These are phyloP conservation scores for Larix kaempferi DNA, from an alignment of 75 land plant genomes.

Conservation along the genomic window DNA sequence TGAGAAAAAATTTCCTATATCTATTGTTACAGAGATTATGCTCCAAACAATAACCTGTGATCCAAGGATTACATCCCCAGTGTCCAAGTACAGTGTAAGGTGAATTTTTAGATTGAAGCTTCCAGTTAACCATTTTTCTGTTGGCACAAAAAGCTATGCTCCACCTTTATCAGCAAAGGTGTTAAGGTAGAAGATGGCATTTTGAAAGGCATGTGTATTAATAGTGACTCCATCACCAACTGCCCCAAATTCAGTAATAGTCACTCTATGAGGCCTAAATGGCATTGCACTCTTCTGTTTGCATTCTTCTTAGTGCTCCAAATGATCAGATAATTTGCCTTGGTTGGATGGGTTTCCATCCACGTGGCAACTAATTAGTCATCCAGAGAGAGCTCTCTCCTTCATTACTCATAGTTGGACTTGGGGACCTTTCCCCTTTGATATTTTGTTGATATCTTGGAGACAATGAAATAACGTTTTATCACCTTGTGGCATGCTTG, in stretches of 20 bases:
- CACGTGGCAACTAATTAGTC: too few relatives aligned
- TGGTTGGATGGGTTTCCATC: too few relatives aligned
- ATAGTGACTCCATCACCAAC: conserved; percentile 85
- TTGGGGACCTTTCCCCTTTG: too few relatives aligned
- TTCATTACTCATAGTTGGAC: too few relatives aligned
- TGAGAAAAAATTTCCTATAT: too few relatives aligned
- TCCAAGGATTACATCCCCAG: conserved; percentile 70
- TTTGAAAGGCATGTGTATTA: conserved; percentile 86
- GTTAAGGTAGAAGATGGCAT: conserved; percentile 80
- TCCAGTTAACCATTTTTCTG: conserved; percentile 90
- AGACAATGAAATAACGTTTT: too few relatives aligned
- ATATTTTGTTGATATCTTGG: too few relatives aligned
- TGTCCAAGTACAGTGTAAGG: conserved; percentile 80
- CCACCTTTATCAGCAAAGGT: conserved; percentile 91
- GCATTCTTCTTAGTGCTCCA: too few relatives aligned
- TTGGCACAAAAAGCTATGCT: conserved; percentile 83
- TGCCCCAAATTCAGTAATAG: conserved; percentile 90
- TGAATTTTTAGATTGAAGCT: conserved; percentile 87
- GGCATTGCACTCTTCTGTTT: conserved; percentile 7
- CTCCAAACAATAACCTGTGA: conserved; percentile 39
- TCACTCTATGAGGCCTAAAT: conserved; percentile 68
- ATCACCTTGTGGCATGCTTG: too few relatives aligned
- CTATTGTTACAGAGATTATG: not conserved
- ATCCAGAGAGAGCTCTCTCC: too few relatives aligned
- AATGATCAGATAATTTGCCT: too few relatives aligned